Base-by-base conservation (phyloP, 371 early-diverging fungal species). In the Encephalitozoon hellem region DNA sequence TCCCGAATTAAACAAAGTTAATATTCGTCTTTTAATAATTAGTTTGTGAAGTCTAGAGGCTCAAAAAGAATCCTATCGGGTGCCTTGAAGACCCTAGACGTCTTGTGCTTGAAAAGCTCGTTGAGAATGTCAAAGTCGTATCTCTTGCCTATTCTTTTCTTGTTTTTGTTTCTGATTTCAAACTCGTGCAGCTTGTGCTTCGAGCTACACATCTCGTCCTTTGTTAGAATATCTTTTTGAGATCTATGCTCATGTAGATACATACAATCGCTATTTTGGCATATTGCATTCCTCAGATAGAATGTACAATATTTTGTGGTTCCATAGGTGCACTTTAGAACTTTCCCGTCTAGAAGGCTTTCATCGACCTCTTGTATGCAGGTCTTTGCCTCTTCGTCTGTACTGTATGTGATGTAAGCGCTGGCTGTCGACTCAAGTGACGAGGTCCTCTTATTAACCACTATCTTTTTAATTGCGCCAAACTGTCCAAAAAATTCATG, bases 281-380 rank as follows among this genome's bases (percentile, higher is more conserved):
- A 86, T 23, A 78, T 67, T 25, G 82, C 71, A 43, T 80, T 80
- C 41, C 83, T 84, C n/a, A 86, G 72, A 73, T 77, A 86, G 74
- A 84, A 84, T 42, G 82, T 76, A 64, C 86, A 86, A 63, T 84
- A 86, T 69, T 86, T 86, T 65, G 86, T 84, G 12, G 86, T 86
- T 9, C 86, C 86, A 74, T 80, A 86, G 2, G 86, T 86, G 64
- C 86, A 84, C 28, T 79, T 65, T 23, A 86, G 45, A 38, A 77
- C 72, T 55, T 76, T 84, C 5, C 78, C 80, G 25, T 83, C 86
- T 1, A 84, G 55, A 26, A 77, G 15, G 54, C 78, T 77, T 38
- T 83, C 84, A 69, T 86, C 84, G 30, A 83, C 82, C 66, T 84
- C 83, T 73, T 71, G 66, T 52, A 86, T 86, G 55, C 80, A 79